phyloP scores from a whole-genome alignment of 306 rosid genomes.

The Dalbergia cultrata region DNA sequence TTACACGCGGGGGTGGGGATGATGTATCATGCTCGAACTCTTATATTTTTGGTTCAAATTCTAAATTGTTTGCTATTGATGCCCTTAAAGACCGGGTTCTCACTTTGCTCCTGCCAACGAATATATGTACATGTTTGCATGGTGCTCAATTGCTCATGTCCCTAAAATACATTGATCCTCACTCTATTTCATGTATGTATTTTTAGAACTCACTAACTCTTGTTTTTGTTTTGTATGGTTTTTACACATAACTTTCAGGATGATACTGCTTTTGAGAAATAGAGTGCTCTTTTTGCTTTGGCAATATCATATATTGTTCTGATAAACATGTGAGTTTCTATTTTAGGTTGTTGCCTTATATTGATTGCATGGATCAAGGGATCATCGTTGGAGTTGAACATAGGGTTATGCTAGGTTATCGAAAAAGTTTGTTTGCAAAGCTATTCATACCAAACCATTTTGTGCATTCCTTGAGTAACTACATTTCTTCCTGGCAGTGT shows the following conservation, averaged over 20 bases:
- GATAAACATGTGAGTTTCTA: too few relatives aligned
- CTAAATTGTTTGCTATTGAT: constrained; percentile 13
- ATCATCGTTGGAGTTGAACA: constrained; percentile 33
- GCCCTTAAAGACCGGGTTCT: constrained; percentile 10
- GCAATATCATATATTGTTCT: too few relatives aligned
- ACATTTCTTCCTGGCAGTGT: constrained; percentile 35
- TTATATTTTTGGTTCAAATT: too few relatives aligned
- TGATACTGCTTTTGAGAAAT: too few relatives aligned
- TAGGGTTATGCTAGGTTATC: neutral
- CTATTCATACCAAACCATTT: constrained; percentile 5
- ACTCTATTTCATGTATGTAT: neutral
- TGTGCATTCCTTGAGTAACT: constrained; percentile 19
- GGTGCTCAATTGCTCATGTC: neutral
- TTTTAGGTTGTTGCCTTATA: too few relatives aligned
- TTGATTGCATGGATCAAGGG: constrained; percentile 26
- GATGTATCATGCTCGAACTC: too few relatives aligned
- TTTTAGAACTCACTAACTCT: constrained; percentile 12
- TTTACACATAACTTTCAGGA: too few relatives aligned
- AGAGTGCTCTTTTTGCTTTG: too few relatives aligned
- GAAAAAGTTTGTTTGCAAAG: too few relatives aligned
- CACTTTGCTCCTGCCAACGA: constrained; percentile 16
- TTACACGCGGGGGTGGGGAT: too few relatives aligned
- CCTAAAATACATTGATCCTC: neutral
- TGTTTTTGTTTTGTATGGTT: too few relatives aligned
- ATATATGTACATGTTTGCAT: constrained; percentile 19